phyloP scores from a whole-genome alignment of 306 rosid species.

The Ceratonia siliqua region DNA sequence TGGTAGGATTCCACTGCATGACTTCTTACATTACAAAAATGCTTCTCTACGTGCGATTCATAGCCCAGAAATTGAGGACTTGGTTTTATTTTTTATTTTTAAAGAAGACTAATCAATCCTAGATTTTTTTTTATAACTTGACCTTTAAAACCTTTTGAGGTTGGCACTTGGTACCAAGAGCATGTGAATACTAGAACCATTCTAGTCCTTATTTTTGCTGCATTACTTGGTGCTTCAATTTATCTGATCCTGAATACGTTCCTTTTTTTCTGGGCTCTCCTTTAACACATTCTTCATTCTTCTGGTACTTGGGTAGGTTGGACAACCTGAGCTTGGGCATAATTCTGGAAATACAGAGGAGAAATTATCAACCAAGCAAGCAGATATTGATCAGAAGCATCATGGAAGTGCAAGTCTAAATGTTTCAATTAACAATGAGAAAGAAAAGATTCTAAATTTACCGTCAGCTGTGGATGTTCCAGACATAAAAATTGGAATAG shows the following conservation, averaged over 20 bases:
- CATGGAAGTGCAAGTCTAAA: constrained; percentile 44
- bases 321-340: constrained; percentile 44
- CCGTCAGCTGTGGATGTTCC: constrained; percentile 50
- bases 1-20: background rate
- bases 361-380: constrained; percentile 46
- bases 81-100: too few species aligned
- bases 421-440: constrained; percentile 45
- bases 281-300: constrained; percentile 16
- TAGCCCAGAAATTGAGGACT: background rate
- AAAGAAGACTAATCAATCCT: background rate
- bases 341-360: constrained; percentile 51
- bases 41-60: background rate
- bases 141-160: background rate
- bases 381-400: constrained; percentile 46
- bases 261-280: constrained; percentile 12
- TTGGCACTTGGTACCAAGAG: background rate
- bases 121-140: background rate
- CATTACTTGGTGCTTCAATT: constrained; percentile 19
- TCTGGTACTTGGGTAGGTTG: constrained; percentile 60
- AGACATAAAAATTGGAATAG: constrained; percentile 44
- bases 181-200: background rate
- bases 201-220: constrained; percentile 14
- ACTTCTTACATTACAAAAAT: background rate
- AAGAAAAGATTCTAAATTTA: constrained; percentile 45
- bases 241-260: background rate